Base-by-base conservation (phyloP, 306 rosid genomes). In the Dryas drummondii region DNA sequence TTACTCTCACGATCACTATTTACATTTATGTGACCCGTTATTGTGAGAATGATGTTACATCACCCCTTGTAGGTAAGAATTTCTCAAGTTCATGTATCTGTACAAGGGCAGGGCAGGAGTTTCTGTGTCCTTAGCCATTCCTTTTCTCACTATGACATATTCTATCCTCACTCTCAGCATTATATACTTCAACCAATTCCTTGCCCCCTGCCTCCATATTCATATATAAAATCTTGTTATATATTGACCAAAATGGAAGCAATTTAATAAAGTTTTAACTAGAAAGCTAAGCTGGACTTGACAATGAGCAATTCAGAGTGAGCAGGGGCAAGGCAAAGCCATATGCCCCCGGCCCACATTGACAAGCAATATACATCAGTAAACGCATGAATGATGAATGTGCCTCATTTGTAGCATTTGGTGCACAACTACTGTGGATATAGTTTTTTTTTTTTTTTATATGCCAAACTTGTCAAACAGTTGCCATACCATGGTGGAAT, bases 401-500 rank as follows among this genome's bases (percentile, higher is more conserved):
- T 72, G 76, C 46, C 56, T 6, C 32, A 57, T 72, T 48, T 72
- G 56, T 57, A 44, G 57, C 40, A 6, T 45, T 63, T 46, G 27
- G 46, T 58, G 68, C 57, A 13, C 17, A 72, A 49, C 45, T 45
- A 27, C 56, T 57, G 56, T 15, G 27, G 67, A 57, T 72, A 57
- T 58, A 32, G 32, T 52, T 52, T 16, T 48, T 69, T 52, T 52
- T 16, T 48, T 69, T 13, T 72, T n/a, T 57, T 11, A 9, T 72
- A 46, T 15, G 47, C 55, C 76, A 46, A 56, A 56, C 75, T 56
- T 22, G 45, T 72, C 67, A 45, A 58, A 58, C 27, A 72, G 76
- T 72, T 46, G 75, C 53, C 4, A 9, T 15, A 22, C 7, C 50
- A 14, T 44, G 55, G 32, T 72, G 32, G 76, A 26, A 15, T 45